A percentile compares a stretch with the other conserved stretches of the same genome.
These are phyloP conservation scores for Xenosphaeropsis pyriputrescens DNA, from an alignment of 2,329 filamentous ascomycete genomes.

Conservation along the genomic window DNA sequence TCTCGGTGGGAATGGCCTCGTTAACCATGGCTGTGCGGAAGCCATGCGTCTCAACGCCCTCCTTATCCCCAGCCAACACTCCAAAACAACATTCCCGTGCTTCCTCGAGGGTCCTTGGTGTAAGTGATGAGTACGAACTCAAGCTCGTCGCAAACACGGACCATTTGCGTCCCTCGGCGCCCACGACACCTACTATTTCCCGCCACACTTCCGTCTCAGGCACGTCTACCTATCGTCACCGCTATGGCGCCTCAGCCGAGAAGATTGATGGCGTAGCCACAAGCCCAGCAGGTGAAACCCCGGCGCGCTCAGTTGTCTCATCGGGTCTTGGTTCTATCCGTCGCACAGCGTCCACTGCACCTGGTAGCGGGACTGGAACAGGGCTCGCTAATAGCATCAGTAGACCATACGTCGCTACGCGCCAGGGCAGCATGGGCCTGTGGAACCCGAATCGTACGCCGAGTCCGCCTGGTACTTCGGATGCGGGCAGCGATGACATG, in stretches of 20 bases:
- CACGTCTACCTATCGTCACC: not conserved
- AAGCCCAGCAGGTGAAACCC: not conserved
- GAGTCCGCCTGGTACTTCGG: constrained; percentile 17
- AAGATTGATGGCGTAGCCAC: not conserved
- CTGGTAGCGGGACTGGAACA: too few relatives aligned
- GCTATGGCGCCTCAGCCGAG: not conserved
- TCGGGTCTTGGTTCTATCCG: constrained; percentile 16
- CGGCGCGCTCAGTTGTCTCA: not conserved
- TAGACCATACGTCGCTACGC: constrained; percentile 10
- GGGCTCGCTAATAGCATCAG: constrained; percentile 4
- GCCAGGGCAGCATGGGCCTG: constrained; percentile 25
- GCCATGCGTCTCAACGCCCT: constrained; percentile 8
- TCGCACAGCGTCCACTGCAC: constrained; percentile 14
- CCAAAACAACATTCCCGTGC: constrained; percentile 24
- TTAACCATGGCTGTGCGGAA: constrained; percentile 74
- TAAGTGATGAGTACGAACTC: constrained; percentile 56
- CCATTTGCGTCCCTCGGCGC: constrained; percentile 38
- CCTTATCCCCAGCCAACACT: constrained; percentile 7
- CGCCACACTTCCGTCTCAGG: not conserved
- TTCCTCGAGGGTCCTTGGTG: constrained; percentile 22
- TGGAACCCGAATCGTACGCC: constrained; percentile 20
- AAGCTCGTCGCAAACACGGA: constrained; percentile 62
- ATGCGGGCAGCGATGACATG: constrained; percentile 20
- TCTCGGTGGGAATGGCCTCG: constrained; percentile 82
- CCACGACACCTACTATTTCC: constrained; percentile 18